Evolutionary conservation across 345 rosid species (phyloP).

Genomic region (Eucalyptus cloeziana): DNA sequence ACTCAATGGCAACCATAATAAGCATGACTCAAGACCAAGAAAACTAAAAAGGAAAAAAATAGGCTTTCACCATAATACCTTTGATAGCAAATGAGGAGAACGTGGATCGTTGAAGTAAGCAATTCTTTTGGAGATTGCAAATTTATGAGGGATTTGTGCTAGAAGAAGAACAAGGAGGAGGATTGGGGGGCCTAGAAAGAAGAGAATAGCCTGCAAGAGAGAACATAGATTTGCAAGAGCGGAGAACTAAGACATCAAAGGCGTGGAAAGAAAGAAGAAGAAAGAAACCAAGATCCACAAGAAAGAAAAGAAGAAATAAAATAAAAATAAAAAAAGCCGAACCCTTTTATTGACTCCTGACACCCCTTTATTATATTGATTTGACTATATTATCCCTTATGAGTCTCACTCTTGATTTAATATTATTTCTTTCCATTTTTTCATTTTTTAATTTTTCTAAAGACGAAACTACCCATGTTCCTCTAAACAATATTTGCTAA

Average conservation of each 20-base stretch:
- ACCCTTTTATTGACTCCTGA: neutral
- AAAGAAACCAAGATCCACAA: neutral
- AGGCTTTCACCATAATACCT: neutral
- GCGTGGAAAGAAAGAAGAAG: neutral
- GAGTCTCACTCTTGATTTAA: no score
- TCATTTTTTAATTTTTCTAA: no score
- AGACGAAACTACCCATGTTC: neutral
- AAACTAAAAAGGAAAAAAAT: neutral
- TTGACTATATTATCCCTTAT: no score
- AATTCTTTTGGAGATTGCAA: neutral
- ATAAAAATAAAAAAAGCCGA: neutral
- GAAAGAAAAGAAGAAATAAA: no score
- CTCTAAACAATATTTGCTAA: neutral
- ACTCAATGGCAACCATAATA: accelerated
- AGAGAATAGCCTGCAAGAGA: neutral
- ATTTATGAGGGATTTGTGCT: neutral
- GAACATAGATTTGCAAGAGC: neutral
- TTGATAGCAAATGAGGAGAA: neutral
- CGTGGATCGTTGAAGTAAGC: neutral
- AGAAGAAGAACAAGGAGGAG: neutral
- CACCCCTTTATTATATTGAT: accelerated
- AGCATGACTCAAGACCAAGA: neutral
- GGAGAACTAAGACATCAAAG: no score
- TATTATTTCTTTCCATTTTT: no score
- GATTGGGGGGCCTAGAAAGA: neutral